A percentile compares a stretch with the other conserved stretches of the same genome.
These are phyloP conservation scores for Blastocystis sp. DNA, from an alignment of 352 stramenopile species.

Conservation along the genomic window DNA sequence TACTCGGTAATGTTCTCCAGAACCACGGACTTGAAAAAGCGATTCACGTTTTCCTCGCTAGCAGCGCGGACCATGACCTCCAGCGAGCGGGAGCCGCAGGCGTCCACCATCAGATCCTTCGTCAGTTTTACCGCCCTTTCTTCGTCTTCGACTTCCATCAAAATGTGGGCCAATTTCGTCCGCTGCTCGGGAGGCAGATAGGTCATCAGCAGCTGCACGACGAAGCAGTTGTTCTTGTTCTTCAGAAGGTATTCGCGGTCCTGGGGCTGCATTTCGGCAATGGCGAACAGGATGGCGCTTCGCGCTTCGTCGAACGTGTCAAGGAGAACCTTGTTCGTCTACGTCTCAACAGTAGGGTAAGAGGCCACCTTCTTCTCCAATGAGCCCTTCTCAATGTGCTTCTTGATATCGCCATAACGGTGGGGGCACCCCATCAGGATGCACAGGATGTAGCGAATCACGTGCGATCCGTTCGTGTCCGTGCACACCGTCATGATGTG, in stretches of 20 bases:
- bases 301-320: conserved; percentile 58
- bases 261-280: conserved; percentile 13
- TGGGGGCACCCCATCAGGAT: conserved; percentile 59
- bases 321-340: conserved; percentile 17
- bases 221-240: conserved; percentile 60
- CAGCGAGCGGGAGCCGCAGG: conserved; percentile 30
- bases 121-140: conserved; percentile 18
- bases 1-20: background rate
- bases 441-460: conserved; percentile 45
- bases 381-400: conserved; percentile 64
- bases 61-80: conserved; percentile 20
- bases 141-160: conserved; percentile 42
- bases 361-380: conserved; percentile 15
- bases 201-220: conserved; percentile 62
- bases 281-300: conserved; percentile 45
- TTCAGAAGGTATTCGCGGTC: conserved; percentile 38
- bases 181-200: conserved; percentile 38
- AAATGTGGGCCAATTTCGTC: conserved; percentile 51
- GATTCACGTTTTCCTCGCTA: conserved; percentile 3
- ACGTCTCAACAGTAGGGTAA: background rate
- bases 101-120: conserved; percentile 36
- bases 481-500: conserved; percentile 16
- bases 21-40: background rate
- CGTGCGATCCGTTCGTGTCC: conserved; percentile 58
- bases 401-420: conserved; percentile 48